phyloP scores from a whole-genome alignment of 345 rosid genomes.

The Lagerstroemia speciosa region DNA sequence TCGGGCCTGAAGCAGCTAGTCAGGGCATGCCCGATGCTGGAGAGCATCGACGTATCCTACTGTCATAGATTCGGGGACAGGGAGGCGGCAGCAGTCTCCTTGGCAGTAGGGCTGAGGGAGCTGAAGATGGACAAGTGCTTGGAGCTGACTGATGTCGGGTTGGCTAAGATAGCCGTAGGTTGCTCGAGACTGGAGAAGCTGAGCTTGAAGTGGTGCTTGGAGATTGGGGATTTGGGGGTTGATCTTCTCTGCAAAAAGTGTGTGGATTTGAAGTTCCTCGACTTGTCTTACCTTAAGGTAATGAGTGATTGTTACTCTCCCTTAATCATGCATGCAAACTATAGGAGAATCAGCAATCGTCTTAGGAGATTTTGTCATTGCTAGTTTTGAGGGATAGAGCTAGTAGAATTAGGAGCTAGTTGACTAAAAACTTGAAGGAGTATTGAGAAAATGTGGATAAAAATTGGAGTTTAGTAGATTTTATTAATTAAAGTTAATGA shows the following conservation, averaged over 20 bases:
- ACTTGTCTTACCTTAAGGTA: constrained; percentile 88
- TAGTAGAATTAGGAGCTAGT: not conserved
- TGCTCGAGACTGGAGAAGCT: constrained; percentile 53
- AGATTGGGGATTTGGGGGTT: constrained; percentile 71
- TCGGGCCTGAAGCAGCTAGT: constrained; percentile 52
- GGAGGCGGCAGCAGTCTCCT: constrained; percentile 83
- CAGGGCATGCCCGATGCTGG: constrained; percentile 44
- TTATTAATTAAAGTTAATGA: not conserved
- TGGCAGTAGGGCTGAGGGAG: constrained; percentile 47
- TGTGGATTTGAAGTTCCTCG: constrained; percentile 47
- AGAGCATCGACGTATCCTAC: constrained; percentile 66
- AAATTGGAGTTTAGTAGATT: not conserved
- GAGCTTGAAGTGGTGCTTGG: constrained; percentile 95
- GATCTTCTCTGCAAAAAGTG: constrained; percentile 86
- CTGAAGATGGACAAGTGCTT: constrained; percentile 78
- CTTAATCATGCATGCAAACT: constrained; percentile 9
- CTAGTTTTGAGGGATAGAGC: not conserved
- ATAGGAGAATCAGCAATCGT: not conserved
- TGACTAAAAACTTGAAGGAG: not conserved
- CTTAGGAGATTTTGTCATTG: not conserved
- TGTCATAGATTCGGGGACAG: constrained; percentile 64
- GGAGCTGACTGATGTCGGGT: constrained; percentile 71
- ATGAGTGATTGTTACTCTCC: constrained; percentile 24
- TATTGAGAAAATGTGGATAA: not conserved
- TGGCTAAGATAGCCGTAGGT: constrained; percentile 69